Evolutionary conservation across 345 rosid species (phyloP).

Genomic region (Eucalyptus erythrocorys): DNA sequence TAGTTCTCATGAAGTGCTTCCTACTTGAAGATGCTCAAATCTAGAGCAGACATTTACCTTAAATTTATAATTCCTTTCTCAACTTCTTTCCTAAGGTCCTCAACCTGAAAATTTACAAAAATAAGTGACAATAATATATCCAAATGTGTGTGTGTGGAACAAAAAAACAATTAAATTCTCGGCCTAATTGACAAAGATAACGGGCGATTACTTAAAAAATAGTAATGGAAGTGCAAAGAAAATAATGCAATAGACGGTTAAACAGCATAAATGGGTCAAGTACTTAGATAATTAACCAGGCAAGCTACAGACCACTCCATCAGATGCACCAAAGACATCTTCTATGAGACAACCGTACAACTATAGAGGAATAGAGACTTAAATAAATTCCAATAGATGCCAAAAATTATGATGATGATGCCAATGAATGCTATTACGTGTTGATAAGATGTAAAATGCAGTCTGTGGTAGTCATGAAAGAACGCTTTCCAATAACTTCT

Average conservation of each 20-base stretch:
- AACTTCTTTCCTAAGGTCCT: constrained; percentile 55
- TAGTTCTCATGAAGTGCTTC: background rate
- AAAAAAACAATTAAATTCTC: background rate
- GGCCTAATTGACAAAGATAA: background rate
- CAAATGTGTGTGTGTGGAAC: background rate
- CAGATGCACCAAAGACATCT: background rate
- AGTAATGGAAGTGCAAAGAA: background rate
- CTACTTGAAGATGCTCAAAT: background rate
- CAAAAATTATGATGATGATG: no score
- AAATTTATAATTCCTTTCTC: constrained; percentile 55
- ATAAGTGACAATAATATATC: background rate
- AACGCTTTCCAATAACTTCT: background rate
- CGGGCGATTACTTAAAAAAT: background rate
- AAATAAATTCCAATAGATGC: background rate
- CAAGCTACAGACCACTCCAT: background rate
- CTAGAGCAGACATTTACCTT: constrained; percentile 34
- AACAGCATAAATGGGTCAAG: background rate
- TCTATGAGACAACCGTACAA: background rate
- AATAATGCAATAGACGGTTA: background rate
- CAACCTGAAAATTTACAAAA: constrained; percentile 38
- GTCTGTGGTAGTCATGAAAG: background rate
- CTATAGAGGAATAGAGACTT: background rate
- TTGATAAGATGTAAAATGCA: background rate
- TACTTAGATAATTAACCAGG: background rate
- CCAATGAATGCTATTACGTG: background rate